Evolutionary conservation across 805 yeast species (phyloP).

Genomic region (Yarrowia porcina): DNA sequence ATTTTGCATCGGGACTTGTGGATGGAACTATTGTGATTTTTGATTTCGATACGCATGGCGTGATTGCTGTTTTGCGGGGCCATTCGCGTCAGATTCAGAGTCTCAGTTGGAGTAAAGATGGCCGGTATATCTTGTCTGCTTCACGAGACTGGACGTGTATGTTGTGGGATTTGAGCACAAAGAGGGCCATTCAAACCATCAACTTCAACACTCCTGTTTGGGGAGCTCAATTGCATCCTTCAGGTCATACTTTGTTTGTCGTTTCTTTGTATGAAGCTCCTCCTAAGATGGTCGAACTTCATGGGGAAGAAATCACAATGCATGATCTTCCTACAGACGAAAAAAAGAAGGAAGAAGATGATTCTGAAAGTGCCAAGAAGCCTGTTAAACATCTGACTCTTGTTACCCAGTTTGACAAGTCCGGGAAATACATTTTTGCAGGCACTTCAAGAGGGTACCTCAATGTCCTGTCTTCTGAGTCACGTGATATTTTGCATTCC

Average conservation of each 20-base stretch:
- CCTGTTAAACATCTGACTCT: slow-evolving; percentile 45
- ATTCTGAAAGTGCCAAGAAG: not conserved
- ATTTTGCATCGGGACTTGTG: slow-evolving; percentile 72
- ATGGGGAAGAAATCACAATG: slow-evolving; percentile 31
- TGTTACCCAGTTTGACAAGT: slow-evolving; percentile 49
- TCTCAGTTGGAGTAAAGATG: slow-evolving; percentile 67
- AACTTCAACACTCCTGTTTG: slow-evolving; percentile 70
- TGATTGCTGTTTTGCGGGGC: slow-evolving; percentile 54
- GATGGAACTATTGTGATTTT: slow-evolving; percentile 73
- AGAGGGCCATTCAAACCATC: slow-evolving; percentile 44
- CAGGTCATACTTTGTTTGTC: slow-evolving; percentile 44
- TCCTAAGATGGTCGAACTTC: slow-evolving; percentile 48
- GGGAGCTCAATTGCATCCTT: slow-evolving; percentile 60
- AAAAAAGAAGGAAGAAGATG: not conserved
- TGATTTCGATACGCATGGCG: slow-evolving; percentile 64
- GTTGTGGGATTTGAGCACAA: slow-evolving; percentile 67
- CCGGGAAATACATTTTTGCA: slow-evolving; percentile 56
- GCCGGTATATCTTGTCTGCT: slow-evolving; percentile 63
- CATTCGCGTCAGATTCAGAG: slow-evolving; percentile 75
- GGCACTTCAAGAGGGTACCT: slow-evolving; percentile 84
- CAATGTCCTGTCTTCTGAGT: slow-evolving; percentile 43
- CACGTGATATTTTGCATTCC: slow-evolving; percentile 43
- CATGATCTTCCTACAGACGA: slow-evolving; percentile 18
- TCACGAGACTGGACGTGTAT: slow-evolving; percentile 80
- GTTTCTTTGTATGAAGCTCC: slow-evolving; percentile 65